Conservation (phyloP, 805 yeast genomes). For the Helenozyma baotianmanensis region DNA sequence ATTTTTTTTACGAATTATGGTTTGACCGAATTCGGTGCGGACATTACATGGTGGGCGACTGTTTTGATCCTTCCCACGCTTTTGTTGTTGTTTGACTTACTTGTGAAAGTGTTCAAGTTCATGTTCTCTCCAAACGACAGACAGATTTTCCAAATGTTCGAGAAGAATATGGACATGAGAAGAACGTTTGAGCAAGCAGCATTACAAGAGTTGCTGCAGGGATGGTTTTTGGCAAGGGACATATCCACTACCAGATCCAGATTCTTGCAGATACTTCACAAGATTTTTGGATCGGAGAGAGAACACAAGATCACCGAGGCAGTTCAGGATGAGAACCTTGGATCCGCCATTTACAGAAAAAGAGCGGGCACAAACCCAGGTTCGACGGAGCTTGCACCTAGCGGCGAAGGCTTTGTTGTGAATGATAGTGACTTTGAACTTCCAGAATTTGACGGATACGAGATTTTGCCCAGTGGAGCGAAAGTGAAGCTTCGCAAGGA, state of each 20-base stretch:
- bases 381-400: slow-evolving; percentile 49
- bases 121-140: slow-evolving; percentile 66
- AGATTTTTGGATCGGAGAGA: slow-evolving; percentile 19
- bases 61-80: slow-evolving; percentile 52
- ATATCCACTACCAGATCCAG: slow-evolving; percentile 20
- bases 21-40: slow-evolving; percentile 70
- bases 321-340: slow-evolving; percentile 10
- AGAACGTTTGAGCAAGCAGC: slow-evolving; percentile 70
- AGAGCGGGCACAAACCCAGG: slow-evolving; percentile 46
- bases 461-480: slow-evolving; percentile 72
- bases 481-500: slow-evolving; percentile 39
- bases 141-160: slow-evolving; percentile 73
- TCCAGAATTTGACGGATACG: slow-evolving; percentile 39
- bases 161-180: slow-evolving; percentile 62
- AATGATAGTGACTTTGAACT: slow-evolving; percentile 24
- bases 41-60: slow-evolving; percentile 84
- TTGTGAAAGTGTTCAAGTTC: slow-evolving; percentile 52
- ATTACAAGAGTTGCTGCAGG: slow-evolving; percentile 65
- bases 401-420: slow-evolving; percentile 30
- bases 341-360: slow-evolving; percentile 40
- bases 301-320: slow-evolving; percentile 7
- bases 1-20: slow-evolving; percentile 74
- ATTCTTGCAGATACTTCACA: slow-evolving; percentile 14
- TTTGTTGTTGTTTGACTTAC: slow-evolving; percentile 63
- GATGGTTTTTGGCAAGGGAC: slow-evolving; percentile 67